These are phyloP conservation scores for Fusarium sp. DNA, from an alignment of 2,329 filamentous ascomycete genomes.

Conservation along the genomic window DNA sequence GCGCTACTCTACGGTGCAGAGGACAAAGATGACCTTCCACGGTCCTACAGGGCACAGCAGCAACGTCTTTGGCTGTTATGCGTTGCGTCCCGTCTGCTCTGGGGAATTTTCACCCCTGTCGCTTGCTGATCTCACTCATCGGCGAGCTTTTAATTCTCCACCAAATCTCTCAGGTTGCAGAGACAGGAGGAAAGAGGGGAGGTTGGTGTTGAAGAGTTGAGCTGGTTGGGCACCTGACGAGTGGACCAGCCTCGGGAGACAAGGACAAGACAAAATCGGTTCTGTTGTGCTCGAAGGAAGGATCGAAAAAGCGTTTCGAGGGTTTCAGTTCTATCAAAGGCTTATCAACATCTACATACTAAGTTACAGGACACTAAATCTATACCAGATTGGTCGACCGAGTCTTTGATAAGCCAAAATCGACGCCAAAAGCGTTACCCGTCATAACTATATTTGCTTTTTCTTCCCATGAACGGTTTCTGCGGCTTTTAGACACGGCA, in stretches of 20 bases:
- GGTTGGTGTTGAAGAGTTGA: conserved; percentile 21
- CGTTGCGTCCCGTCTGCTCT: conserved; percentile 15
- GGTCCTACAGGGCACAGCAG: conserved; percentile 14
- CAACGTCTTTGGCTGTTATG: conserved; percentile 1
- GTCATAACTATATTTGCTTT: conserved; percentile 10
- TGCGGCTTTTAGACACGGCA: background rate
- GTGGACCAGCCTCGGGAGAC: conserved; percentile 11
- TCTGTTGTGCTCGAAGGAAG: background rate
- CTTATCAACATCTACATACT: background rate
- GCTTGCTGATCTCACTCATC: conserved; percentile 29
- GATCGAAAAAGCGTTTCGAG: background rate
- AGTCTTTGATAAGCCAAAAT: conserved; percentile 11
- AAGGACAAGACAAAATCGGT: background rate
- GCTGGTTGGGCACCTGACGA: conserved; percentile 27
- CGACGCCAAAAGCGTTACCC: background rate
- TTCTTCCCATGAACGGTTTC: conserved; percentile 6
- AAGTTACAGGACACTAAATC: background rate
- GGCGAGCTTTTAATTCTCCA: conserved; percentile 31
- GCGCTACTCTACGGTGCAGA: conserved; percentile 8
- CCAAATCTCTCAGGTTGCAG: conserved; percentile 32
- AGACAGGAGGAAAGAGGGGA: conserved; percentile 10
- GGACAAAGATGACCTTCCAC: conserved; percentile 12
- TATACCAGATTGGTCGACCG: conserved; percentile 13
- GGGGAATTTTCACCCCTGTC: conserved; percentile 24
- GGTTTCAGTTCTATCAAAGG: background rate